These are phyloP conservation scores for Neoscytalidium dimidiatum DNA, from an alignment of 2,329 filamentous ascomycete species.

Conservation along the genomic window DNA sequence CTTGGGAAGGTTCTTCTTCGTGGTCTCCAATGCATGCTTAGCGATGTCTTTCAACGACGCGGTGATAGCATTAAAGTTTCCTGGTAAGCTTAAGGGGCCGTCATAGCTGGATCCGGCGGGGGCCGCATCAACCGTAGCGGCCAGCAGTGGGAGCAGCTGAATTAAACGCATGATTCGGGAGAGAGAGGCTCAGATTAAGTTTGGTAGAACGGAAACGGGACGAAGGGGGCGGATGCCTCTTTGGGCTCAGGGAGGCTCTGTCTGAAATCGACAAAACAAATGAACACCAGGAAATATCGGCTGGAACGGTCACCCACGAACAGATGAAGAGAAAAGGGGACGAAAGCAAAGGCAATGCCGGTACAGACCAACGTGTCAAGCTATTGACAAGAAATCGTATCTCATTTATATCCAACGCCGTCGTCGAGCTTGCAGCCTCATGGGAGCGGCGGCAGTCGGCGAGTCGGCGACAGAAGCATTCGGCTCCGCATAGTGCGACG, in stretches of 20 bases:
- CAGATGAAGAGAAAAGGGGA: not conserved
- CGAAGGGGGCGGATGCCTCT: not conserved
- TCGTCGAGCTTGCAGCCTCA: not conserved
- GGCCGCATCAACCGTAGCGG: not conserved
- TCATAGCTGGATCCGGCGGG: not conserved
- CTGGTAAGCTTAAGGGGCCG: not conserved
- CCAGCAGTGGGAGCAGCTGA: not conserved
- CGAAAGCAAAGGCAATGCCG: not conserved
- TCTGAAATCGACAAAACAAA: not conserved
- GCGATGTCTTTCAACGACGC: not conserved
- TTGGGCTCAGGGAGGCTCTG: not conserved
- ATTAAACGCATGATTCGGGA: not conserved
- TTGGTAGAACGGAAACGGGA: not conserved
- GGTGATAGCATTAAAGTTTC: not conserved
- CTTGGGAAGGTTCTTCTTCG: not conserved
- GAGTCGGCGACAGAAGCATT: slow-evolving; percentile 2
- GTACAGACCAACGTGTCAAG: not conserved
- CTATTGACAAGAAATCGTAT: not conserved
- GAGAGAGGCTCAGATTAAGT: not conserved
- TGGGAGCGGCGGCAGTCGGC: slow-evolving; percentile 5
- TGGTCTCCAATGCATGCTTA: not conserved
- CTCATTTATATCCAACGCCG: slow-evolving; percentile 1
- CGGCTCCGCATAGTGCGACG: slow-evolving; percentile 14
- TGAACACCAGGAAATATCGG: not conserved
- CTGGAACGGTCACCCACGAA: not conserved